A percentile compares a stretch with the other conserved stretches of the same genome.
These are phyloP conservation scores for Immersiella caudata DNA, from an alignment of 495 filamentous ascomycete genomes.

Conservation along the genomic window DNA sequence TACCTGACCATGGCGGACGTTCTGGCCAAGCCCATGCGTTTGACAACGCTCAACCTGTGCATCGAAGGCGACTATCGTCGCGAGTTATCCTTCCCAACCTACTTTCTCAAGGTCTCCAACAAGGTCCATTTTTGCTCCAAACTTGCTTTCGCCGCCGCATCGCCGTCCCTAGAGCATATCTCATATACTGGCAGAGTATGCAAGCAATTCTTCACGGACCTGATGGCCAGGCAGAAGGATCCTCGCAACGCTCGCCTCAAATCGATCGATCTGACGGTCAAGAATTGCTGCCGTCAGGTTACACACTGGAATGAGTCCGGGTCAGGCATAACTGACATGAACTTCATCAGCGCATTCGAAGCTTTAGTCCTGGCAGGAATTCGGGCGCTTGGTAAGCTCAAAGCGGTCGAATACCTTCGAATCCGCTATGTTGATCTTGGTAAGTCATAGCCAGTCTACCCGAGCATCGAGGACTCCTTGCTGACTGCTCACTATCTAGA, in stretches of 20 bases:
- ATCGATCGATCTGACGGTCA: constrained; percentile 68
- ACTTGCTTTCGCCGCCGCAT: constrained; percentile 55
- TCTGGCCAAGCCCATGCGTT: constrained; percentile 52
- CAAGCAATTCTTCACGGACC: constrained; percentile 57
- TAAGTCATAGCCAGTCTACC: constrained; percentile 39
- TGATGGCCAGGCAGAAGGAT: constrained; percentile 45
- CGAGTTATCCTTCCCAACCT: constrained; percentile 55
- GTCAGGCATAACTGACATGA: constrained; percentile 66
- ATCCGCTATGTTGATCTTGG: constrained; percentile 75
- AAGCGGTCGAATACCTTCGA: constrained; percentile 58
- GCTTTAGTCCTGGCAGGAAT: constrained; percentile 62
- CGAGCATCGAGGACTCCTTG: not conserved
- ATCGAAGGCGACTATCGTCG: constrained; percentile 69
- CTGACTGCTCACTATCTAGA: constrained; percentile 39
- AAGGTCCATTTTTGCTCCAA: constrained; percentile 60
- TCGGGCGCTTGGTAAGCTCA: constrained; percentile 56
- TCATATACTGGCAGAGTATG: constrained; percentile 70
- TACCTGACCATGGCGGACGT: constrained; percentile 66
- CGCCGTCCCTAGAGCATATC: constrained; percentile 62
- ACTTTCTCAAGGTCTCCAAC: constrained; percentile 56
- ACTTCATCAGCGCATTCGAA: constrained; percentile 69
- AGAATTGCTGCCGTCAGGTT: constrained; percentile 65
- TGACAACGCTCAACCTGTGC: constrained; percentile 64
- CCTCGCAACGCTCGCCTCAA: constrained; percentile 54
- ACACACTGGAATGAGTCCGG: constrained; percentile 58